Percentiles rank a stretch among this genome's conserved stretches.
Evolutionary conservation across 202 grass and related monocot genomes (phyloP).

Genomic region (Alloteropsis angusta): DNA sequence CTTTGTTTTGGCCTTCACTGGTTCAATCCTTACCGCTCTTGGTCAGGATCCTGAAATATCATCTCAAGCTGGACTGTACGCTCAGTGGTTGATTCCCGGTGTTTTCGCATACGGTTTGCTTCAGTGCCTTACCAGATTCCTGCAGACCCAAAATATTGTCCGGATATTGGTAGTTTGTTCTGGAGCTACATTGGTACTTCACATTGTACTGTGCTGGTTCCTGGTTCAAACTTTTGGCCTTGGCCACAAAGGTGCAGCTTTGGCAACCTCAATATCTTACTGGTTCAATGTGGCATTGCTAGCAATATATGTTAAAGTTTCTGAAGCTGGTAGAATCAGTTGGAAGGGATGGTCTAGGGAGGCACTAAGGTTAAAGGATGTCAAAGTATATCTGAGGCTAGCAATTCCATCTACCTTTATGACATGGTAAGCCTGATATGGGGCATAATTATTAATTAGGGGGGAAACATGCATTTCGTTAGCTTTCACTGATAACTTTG

Average conservation of each 20-base stretch:
- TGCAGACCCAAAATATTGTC: slow-evolving; percentile 79
- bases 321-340: slow-evolving; percentile 50
- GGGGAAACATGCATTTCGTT: not conserved
- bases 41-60: slow-evolving; percentile 91
- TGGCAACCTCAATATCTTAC: slow-evolving; percentile 72
- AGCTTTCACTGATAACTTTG: not conserved
- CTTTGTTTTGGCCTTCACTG: slow-evolving; percentile 50
- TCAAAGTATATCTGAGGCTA: slow-evolving; percentile 55
- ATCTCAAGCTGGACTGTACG: slow-evolving; percentile 54
- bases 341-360: slow-evolving; percentile 53
- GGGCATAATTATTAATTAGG: not conserved
- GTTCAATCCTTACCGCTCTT: slow-evolving; percentile 46
- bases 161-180: slow-evolving; percentile 61
- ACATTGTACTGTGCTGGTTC: slow-evolving; percentile 61
- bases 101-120: slow-evolving; percentile 90
- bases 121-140: slow-evolving; percentile 78
- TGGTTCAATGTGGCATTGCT: slow-evolving; percentile 67
- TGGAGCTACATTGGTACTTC: slow-evolving; percentile 50
- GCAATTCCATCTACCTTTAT: slow-evolving; percentile 88
- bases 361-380: slow-evolving; percentile 39
- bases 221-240: slow-evolving; percentile 43
- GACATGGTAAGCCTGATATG: slow-evolving; percentile 59
- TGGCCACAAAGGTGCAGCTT: slow-evolving; percentile 62
- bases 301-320: slow-evolving; percentile 64
- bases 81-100: slow-evolving; percentile 61